phyloP scores from a whole-genome alignment of 208 protist species.

The Leishmania gerbilli region DNA sequence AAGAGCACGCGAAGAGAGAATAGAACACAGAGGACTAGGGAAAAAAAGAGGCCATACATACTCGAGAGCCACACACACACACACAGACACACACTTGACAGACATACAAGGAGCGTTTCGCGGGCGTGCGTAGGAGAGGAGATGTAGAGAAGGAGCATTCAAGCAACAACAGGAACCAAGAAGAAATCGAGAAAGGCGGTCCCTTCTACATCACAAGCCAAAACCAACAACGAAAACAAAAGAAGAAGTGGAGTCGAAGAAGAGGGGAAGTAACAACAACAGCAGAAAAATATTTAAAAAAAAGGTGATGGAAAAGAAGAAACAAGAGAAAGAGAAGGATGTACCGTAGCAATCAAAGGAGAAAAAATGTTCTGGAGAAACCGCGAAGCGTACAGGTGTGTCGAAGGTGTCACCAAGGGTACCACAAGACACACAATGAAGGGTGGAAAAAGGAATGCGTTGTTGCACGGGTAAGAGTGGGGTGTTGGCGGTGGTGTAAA shows the following conservation, averaged over 20 bases:
- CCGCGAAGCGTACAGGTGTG: background rate
- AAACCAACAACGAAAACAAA: slow-evolving; percentile 2
- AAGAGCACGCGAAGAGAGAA: background rate
- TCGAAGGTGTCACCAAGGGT: background rate
- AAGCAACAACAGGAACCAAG: background rate
- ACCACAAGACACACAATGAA: slow-evolving; percentile 12
- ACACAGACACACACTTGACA: background rate
- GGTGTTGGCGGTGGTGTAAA: background rate
- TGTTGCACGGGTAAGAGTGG: background rate
- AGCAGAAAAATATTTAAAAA: background rate
- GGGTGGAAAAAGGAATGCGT: slow-evolving; percentile 8
- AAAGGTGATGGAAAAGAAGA: background rate
- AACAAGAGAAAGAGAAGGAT: slow-evolving; percentile 7
- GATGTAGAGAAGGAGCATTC: background rate
- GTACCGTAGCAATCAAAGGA: background rate
- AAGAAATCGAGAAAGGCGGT: background rate
- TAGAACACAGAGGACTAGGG: background rate
- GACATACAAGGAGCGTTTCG: background rate
- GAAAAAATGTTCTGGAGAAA: slow-evolving; percentile 1
- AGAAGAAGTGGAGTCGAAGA: slow-evolving; percentile 2
- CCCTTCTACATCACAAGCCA: background rate
- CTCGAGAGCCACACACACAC: background rate
- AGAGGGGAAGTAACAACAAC: background rate
- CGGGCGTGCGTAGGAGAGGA: background rate
- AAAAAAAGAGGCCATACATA: background rate